Conservation (phyloP, 352 stramenopile genomes). For the Halophytophthora polymorphica region DNA sequence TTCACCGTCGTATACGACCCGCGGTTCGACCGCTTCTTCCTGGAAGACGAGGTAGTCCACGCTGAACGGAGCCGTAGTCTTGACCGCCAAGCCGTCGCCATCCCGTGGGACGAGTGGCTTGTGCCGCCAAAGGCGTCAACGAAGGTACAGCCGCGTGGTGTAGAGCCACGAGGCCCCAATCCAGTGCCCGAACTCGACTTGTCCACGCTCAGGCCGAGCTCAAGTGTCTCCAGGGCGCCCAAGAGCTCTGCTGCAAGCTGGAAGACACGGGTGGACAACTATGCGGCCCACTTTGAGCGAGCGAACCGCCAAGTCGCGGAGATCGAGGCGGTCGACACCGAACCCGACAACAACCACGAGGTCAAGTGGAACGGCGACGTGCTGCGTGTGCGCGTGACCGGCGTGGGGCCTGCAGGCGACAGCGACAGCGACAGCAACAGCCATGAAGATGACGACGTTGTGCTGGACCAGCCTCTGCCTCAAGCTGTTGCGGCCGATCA, state of each 20-base stretch:
- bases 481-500: constrained; percentile 4
- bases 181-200: neutral
- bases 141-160: constrained; percentile 5
- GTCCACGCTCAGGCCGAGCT: too few relatives aligned
- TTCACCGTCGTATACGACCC: constrained; percentile 48
- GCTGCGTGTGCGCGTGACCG: constrained; percentile 28
- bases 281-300: constrained; percentile 31
- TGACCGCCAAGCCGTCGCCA: constrained; percentile 3
- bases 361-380: constrained; percentile 40
- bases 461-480: neutral
- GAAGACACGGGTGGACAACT: constrained; percentile 31
- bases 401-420: neutral
- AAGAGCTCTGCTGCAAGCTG: too few relatives aligned
- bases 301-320: constrained; percentile 7
- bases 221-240: too few relatives aligned
- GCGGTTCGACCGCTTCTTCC: constrained; percentile 44
- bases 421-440: neutral
- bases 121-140: constrained; percentile 25
- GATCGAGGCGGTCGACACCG: constrained; percentile 4
- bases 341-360: constrained; percentile 14
- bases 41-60: constrained; percentile 25
- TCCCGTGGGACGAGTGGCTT: constrained; percentile 40
- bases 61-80: neutral
- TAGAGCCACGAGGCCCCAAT: neutral
- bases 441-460: neutral